Evolutionary conservation across 2,329 filamentous ascomycete genomes (phyloP).

Genomic region (Nemania sp.): DNA sequence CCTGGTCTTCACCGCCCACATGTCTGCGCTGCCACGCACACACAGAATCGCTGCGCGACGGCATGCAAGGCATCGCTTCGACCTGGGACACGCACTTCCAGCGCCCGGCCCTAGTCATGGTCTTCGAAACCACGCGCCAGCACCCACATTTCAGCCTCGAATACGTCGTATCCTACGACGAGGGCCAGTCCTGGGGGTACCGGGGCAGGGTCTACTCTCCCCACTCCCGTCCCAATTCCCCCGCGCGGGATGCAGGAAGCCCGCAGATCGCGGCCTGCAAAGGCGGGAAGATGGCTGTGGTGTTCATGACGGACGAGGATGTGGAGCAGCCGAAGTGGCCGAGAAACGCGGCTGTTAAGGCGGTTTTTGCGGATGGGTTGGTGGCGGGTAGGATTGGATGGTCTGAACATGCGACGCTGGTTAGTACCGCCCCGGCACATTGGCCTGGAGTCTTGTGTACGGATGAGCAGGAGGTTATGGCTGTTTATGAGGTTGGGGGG

Average conservation of each 20-base stretch:
- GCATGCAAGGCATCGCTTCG: conserved; percentile 49
- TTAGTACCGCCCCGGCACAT: conserved; percentile 27
- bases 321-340: conserved; percentile 43
- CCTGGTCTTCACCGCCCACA: conserved; percentile 45
- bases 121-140: conserved; percentile 50
- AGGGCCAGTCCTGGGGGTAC: conserved; percentile 45
- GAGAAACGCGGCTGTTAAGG: conserved; percentile 46
- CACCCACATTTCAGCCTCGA: conserved; percentile 47
- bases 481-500: conserved; percentile 37
- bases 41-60: conserved; percentile 45
- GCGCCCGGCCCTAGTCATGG: conserved; percentile 46
- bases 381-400: conserved; percentile 41
- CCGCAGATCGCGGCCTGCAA: conserved; percentile 49
- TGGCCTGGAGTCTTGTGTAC: conserved; percentile 45
- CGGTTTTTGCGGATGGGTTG: conserved; percentile 43
- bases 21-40: conserved; percentile 44
- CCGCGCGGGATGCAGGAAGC: conserved; percentile 47
- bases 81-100: conserved; percentile 31
- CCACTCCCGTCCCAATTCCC: conserved; percentile 37
- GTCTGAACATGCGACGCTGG: conserved; percentile 39
- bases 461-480: conserved; percentile 37
- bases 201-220: conserved; percentile 48
- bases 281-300: conserved; percentile 45
- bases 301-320: conserved; percentile 54
- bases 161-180: conserved; percentile 50